Evolutionary conservation across 2,329 filamentous ascomycete species (phyloP).

Genomic region (Pseudocercospora crystallina): DNA sequence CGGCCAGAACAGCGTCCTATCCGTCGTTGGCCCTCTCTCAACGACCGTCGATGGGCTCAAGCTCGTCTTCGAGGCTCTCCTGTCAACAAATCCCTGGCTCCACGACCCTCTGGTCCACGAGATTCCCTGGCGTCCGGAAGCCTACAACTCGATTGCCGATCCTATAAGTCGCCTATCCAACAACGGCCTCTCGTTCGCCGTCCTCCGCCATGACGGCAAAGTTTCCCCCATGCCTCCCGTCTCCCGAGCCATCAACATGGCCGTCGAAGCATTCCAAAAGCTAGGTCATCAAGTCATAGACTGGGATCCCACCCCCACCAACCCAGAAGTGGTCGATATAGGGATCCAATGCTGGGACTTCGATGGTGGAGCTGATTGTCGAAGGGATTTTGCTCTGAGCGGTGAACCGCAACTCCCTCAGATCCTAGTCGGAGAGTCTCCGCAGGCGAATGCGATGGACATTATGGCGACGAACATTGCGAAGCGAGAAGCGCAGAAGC

Average conservation of each 20-base stretch:
- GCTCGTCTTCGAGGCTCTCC: constrained; percentile 56
- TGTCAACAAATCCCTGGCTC: constrained; percentile 63
- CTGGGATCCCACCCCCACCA: constrained; percentile 56
- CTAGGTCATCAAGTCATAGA: constrained; percentile 60
- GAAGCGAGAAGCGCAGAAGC: constrained; percentile 56
- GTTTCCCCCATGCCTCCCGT: constrained; percentile 59
- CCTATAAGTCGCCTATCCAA: constrained; percentile 25
- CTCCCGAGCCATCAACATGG: constrained; percentile 52
- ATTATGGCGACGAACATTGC: constrained; percentile 53
- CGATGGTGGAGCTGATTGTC: constrained; percentile 54
- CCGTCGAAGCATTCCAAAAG: constrained; percentile 50
- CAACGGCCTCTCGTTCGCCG: constrained; percentile 52
- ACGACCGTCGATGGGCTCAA: constrained; percentile 56
- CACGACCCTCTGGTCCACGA: constrained; percentile 65
- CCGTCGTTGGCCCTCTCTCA: constrained; percentile 63
- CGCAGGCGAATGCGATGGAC: constrained; percentile 43
- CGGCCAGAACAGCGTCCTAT: constrained; percentile 63
- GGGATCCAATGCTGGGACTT: constrained; percentile 42
- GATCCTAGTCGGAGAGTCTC: constrained; percentile 38
- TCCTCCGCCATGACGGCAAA: constrained; percentile 54
- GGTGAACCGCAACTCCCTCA: constrained; percentile 55
- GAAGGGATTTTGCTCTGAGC: constrained; percentile 52
- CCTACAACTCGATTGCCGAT: constrained; percentile 39
- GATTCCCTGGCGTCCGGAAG: constrained; percentile 62
- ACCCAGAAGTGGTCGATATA: constrained; percentile 40